Base-by-base conservation (phyloP, 2,329 filamentous ascomycete genomes). In the Fusarium veterinarium region DNA sequence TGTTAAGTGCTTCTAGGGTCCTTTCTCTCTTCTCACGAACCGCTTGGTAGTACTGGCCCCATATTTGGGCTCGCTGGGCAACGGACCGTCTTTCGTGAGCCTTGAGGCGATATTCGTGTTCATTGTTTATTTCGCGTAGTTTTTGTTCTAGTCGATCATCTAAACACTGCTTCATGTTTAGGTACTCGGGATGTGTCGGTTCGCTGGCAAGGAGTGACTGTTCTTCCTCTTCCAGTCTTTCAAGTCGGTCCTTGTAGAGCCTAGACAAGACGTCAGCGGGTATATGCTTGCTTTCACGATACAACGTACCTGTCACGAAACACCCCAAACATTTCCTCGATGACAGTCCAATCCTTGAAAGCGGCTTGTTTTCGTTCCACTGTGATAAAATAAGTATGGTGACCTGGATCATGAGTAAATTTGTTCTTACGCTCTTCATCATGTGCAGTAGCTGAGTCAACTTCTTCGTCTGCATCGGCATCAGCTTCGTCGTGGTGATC, bases 41-140 rank as follows among this genome's bases (percentile, higher is more conserved):
- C 52, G 91, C 90, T 81, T 99, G 96, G 81, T 95, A 95, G 81
- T 93, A 98, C 78, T 98, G 95, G 67, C 93, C 92, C 83, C 97
- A 93, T 60, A 95, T 90, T 80, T 98, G 95, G 59, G 94, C 91
- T 71, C 95, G 90, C 75, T 95, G 92, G 25, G 94, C 95, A 33
- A 97, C 89, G 25, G 92, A 93, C 74, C 91, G 92, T 68, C 88
- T 91, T 75, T 93, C 88, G 35, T 97, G 87, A 5, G 93, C 90
- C 78, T 92, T 87, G 73, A 93, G 84, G 74, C 93, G 93, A 79
- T 94, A 92, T 67, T 91, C 88, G 72, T 93, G 88, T 73, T 96
- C 89, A 30, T 90, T 91, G 58, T 92, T 88, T 76, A 95, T 93
- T 75, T 93, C 89, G 71, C 91, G 89, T 57, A 97, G 85, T 82